Conservation (phyloP, 1,284 basidiomycete species). For the Flammula alnicola region DNA sequence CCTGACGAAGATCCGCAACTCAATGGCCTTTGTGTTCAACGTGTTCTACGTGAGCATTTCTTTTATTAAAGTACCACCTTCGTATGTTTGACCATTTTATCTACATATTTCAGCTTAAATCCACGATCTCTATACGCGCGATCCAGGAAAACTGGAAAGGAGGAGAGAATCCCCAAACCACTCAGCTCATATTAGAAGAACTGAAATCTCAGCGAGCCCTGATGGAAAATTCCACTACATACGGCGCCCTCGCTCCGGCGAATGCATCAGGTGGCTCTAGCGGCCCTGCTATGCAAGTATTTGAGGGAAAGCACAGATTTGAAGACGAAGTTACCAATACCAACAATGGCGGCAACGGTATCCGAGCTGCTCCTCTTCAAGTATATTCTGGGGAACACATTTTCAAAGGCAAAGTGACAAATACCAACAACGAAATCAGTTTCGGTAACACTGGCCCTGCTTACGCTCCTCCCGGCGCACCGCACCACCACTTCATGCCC, state of each 20-base stretch:
- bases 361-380: no score
- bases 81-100: no score
- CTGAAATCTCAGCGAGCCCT: background rate
- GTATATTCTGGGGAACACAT: no score
- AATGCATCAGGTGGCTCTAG: no score
- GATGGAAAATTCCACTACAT: background rate
- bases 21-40: background rate
- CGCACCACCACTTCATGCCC: no score
- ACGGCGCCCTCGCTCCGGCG: background rate
- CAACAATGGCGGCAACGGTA: no score
- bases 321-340: constrained; percentile 2
- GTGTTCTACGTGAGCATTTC: background rate
- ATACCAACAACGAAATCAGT: no score
- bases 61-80: background rate
- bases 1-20: background rate
- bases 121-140: background rate
- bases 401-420: no score
- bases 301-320: background rate
- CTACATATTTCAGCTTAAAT: background rate
- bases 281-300: background rate
- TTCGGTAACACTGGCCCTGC: no score
- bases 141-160: background rate
- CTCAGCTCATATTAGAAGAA: background rate
- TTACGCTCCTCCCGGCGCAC: no score
- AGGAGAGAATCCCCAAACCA: background rate